Base-by-base conservation (phyloP, 352 stramenopile genomes). In the Globisporangium viniferum region DNA sequence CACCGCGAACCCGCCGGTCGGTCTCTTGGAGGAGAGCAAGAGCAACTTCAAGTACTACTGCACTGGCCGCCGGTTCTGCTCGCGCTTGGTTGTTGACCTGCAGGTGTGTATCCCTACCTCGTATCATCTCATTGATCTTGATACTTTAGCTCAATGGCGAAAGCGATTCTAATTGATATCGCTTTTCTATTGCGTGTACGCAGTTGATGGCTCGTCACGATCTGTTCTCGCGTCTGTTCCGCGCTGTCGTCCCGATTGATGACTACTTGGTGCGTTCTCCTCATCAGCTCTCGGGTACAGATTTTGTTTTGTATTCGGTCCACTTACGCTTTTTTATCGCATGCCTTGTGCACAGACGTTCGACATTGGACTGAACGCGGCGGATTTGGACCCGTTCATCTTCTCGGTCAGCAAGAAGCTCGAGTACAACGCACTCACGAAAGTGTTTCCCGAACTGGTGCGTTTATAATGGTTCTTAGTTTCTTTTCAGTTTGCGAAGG, bases 21-120 rank as follows among this genome's bases (percentile, higher is more conserved):
- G 84, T 12, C 67, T 94, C 18, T 75, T 92, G 10, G 84, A 91
- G 46, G 86, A 94, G 64, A 88, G 78, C 66, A 80, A 77, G 67
- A 85, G 71, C 75, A 92, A 91, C 72, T 94, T 82, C 74, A 94
- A 91, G 76, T 94, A 94, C 73, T 94, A 91, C 59, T 94, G 86
- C 78, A 92, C 86, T 1, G 86, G 86, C 20, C 82, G 86, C 46
- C 84, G 86, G 29, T 94, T 91, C 66, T 89, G 87, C 71, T 88
- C 82, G 55, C 84, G 84, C 41, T 86, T 94, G 39, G 73, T 91
- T 27, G 81, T 67, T 0, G 81, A 91, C 61, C 44, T 94, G n/a
- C 66, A 90, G 73, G 82, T 91, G 66, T 27, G 59, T 46, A n/a
- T 18, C 20, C 2, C 7, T 12, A 46, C 39, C 18, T 51, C 41